Percentiles rank a stretch among this genome's conserved stretches.
These are phyloP conservation scores for Cajanus cajan DNA, from an alignment of 306 rosid genomes.

Conservation along the genomic window DNA sequence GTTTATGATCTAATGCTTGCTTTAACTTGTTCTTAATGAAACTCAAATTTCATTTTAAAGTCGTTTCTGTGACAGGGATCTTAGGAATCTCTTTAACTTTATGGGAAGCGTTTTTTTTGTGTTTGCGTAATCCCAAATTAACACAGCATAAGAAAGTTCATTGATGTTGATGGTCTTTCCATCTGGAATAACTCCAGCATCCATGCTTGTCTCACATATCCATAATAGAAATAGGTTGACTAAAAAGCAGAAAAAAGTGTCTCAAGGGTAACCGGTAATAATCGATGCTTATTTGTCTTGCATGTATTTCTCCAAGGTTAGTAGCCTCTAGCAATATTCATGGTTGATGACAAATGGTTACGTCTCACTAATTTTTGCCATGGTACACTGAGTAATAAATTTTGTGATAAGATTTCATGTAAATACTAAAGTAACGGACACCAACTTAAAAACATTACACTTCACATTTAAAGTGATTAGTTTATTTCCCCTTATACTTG, in stretches of 20 bases:
- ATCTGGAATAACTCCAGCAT: not conserved
- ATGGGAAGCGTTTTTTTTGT: not conserved
- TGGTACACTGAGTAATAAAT: not conserved
- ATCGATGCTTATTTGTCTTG: not conserved
- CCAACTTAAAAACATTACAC: not conserved
- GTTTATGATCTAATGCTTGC: not conserved
- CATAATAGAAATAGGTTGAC: not conserved
- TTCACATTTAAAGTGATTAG: not conserved
- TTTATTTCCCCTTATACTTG: not conserved
- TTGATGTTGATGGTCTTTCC: not conserved
- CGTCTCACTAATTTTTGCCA: not conserved
- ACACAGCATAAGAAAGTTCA: not conserved
- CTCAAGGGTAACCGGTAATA: not conserved
- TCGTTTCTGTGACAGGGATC: not conserved
- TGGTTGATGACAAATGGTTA: not conserved
- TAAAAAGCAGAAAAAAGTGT: not conserved
- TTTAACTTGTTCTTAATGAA: not conserved
- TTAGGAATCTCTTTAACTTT: not conserved
- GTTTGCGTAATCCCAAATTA: not conserved
- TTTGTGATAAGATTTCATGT: not conserved
- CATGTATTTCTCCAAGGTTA: not conserved
- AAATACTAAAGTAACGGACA: not conserved
- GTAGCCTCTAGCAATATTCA: not conserved
- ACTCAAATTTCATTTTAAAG: not conserved
- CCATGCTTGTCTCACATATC: not conserved